These are phyloP conservation scores for Opeltia flavorubescens DNA, from an alignment of 495 filamentous ascomycete genomes.

Conservation along the genomic window DNA sequence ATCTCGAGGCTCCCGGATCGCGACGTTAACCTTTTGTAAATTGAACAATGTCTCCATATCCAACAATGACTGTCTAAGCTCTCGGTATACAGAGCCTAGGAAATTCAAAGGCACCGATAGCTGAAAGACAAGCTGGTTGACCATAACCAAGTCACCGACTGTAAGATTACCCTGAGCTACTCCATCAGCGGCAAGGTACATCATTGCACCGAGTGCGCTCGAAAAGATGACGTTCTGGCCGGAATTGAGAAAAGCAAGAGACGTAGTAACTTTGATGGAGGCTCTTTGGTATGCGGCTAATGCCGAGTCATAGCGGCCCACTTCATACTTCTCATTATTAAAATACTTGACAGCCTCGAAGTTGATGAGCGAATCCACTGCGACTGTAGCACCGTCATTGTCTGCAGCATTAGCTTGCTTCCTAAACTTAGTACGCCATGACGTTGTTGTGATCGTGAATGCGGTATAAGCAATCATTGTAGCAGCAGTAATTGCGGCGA, in stretches of 20 bases:
- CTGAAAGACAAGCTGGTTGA: conserved; percentile 98
- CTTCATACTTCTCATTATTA: conserved; percentile 94
- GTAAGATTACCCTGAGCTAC: conserved; percentile 68
- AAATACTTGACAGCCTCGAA: conserved; percentile 99
- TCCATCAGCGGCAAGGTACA: conserved; percentile 86
- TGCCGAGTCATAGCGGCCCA: conserved; percentile 77
- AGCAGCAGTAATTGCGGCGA: conserved; percentile 75
- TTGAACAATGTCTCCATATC: conserved; percentile 99
- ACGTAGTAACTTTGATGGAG: conserved; percentile 92
- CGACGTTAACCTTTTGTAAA: conserved; percentile 93
- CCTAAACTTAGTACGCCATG: conserved; percentile 93
- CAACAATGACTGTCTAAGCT: conserved; percentile 81
- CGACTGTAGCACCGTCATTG: conserved; percentile 87
- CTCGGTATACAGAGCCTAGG: conserved; percentile 87
- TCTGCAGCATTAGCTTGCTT: conserved; percentile 91
- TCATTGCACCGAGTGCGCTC: conserved; percentile 88
- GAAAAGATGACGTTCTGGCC: conserved; percentile 99
- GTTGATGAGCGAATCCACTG: conserved; percentile 92
- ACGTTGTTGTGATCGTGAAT: conserved; percentile 89
- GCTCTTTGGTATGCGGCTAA: conserved; percentile 78
- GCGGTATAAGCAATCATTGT: conserved; percentile 91
- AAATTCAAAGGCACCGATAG: conserved; percentile 94
- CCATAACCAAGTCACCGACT: conserved; percentile 95
- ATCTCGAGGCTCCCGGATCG: conserved; percentile 59
- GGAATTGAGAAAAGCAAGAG: conserved; percentile 81